These are phyloP conservation scores for Agastache rugosa DNA, from an alignment of 257 asterid genomes.

Conservation along the genomic window DNA sequence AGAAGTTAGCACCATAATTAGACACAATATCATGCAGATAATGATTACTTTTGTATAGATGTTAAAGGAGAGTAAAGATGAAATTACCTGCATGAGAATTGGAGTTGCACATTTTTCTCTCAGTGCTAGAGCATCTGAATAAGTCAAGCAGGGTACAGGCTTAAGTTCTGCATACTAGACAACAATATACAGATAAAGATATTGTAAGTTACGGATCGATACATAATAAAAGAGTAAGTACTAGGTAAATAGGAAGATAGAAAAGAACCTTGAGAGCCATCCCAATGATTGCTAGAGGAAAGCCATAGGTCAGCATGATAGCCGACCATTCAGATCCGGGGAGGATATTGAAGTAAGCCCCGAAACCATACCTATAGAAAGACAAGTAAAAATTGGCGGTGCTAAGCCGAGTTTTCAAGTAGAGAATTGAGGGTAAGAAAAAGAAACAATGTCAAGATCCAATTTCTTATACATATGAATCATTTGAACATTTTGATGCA, in stretches of 20 bases:
- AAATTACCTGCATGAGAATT: conserved; percentile 88
- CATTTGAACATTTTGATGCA: conserved; percentile 7
- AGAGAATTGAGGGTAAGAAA: not conserved
- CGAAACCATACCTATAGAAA: conserved; percentile 82
- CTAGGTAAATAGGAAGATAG: conserved; percentile 4
- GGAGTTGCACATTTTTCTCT: conserved; percentile 94
- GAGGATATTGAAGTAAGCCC: conserved; percentile 93
- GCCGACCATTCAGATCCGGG: conserved; percentile 99
- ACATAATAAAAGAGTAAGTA: conserved; percentile 2
- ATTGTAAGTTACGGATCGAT: conserved; percentile 16
- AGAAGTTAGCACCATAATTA: too few relatives aligned
- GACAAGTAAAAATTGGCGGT: conserved; percentile 28
- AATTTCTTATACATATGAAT: not conserved
- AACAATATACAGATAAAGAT: conserved; percentile 26
- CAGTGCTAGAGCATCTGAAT: conserved; percentile 73
- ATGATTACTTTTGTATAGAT: too few relatives aligned
- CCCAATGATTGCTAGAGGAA: conserved; percentile 97
- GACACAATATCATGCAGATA: too few relatives aligned
- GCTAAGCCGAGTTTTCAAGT: not conserved
- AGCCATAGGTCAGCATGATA: conserved; percentile 92
- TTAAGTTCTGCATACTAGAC: conserved; percentile 98
- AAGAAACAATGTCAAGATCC: not conserved
- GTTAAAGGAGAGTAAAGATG: too few relatives aligned
- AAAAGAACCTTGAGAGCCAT: conserved; percentile 96
- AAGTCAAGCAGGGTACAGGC: conserved; percentile 96